These are phyloP conservation scores for Phytophthora constricta DNA, from an alignment of 352 stramenopile species.

Conservation along the genomic window DNA sequence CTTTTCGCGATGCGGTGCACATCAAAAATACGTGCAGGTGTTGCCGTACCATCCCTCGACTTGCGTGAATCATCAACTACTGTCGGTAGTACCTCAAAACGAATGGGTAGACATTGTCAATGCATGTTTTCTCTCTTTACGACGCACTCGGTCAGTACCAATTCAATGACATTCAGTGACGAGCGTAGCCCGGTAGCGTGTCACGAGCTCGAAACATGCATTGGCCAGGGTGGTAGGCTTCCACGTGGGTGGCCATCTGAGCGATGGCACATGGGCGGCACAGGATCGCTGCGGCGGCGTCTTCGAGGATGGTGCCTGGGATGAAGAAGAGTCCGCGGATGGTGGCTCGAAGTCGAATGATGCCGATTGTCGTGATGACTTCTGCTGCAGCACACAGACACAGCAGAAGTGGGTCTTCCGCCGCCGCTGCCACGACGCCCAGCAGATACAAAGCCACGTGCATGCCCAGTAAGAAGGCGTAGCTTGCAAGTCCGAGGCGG, in stretches of 20 bases:
- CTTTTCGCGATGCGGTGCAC: no score
- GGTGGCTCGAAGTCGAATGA: constrained; percentile 37
- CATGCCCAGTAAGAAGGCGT: constrained; percentile 18
- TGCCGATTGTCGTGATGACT: constrained; percentile 8
- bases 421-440: constrained; percentile 7
- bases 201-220: constrained; percentile 48
- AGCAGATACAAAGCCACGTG: constrained; percentile 17
- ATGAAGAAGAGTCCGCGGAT: constrained; percentile 51
- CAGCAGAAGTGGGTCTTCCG: constrained; percentile 2
- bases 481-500: constrained; percentile 33
- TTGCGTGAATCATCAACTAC: no score
- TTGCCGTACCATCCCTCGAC: no score
- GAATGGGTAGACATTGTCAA: no score
- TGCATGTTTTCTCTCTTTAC: no score
- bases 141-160: no score
- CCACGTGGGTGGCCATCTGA: constrained; percentile 51
- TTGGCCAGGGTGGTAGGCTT: constrained; percentile 40
- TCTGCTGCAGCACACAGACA: constrained; percentile 1
- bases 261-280: constrained; percentile 53
- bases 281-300: constrained; percentile 38
- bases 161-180: constrained; percentile 1
- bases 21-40: no score
- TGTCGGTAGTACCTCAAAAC: no score
- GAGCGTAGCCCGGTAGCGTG: constrained; percentile 46
- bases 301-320: constrained; percentile 38